Conservation (phyloP, 2,329 filamentous ascomycete genomes). For the Furcasterigmium sp. region DNA sequence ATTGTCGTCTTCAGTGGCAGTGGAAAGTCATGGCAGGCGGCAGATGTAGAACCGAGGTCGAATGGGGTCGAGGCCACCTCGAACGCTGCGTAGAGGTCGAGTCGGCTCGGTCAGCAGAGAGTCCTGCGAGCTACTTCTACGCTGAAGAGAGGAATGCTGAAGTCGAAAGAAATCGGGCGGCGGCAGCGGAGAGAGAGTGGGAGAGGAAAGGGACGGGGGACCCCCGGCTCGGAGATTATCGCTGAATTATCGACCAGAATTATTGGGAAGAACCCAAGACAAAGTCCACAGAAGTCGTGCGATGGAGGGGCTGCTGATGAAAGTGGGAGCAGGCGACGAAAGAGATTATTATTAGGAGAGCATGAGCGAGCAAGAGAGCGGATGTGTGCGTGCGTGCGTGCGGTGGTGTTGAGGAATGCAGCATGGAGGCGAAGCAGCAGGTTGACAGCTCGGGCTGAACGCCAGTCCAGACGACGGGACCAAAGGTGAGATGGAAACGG, state of each 20-base stretch:
- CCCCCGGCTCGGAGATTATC: background rate
- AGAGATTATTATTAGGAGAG: constrained; percentile 4
- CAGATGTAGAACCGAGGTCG: too few species aligned
- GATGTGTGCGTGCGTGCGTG: background rate
- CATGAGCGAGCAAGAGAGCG: too few species aligned
- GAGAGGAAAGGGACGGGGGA: background rate
- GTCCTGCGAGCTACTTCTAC: too few species aligned
- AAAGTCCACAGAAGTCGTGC: background rate
- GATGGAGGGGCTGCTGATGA: too few species aligned
- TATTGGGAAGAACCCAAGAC: background rate
- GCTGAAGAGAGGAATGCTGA: too few species aligned
- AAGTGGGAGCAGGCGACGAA: background rate
- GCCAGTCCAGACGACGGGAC: too few species aligned
- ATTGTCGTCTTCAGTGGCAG: background rate
- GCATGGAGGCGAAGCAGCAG: constrained; percentile 1
- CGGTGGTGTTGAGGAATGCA: constrained; percentile 1
- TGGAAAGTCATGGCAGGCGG: background rate
- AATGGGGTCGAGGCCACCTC: too few species aligned
- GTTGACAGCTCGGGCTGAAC: background rate
- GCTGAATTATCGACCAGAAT: background rate
- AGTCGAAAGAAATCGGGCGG: too few species aligned
- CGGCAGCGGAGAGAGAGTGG: too few species aligned
- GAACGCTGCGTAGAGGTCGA: too few species aligned
- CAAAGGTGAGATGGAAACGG: too few species aligned
- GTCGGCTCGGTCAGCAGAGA: too few species aligned